These are phyloP conservation scores for Oxyria digyna DNA, from an alignment of 148 eudicot genomes.

Conservation along the genomic window DNA sequence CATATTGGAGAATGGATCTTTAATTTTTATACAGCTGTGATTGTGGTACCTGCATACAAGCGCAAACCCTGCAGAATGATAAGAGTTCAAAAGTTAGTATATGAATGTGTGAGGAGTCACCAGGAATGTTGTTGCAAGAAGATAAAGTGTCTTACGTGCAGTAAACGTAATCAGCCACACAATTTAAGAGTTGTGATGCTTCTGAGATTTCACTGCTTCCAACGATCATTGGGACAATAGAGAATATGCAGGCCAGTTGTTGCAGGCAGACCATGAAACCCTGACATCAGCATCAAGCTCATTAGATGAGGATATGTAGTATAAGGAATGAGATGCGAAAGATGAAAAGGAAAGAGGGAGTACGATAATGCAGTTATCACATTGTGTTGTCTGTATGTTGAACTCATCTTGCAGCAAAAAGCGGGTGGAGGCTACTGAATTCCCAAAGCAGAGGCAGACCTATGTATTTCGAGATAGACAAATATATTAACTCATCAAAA, in stretches of 20 bases:
- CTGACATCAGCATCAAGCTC: slow-evolving; percentile 15
- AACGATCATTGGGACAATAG: slow-evolving; percentile 18
- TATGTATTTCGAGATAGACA: slow-evolving; percentile 4
- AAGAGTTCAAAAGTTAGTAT: neutral
- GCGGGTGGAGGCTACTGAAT: slow-evolving; percentile 63
- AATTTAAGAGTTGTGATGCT: slow-evolving; percentile 21
- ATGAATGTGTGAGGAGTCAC: neutral
- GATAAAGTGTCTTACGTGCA: slow-evolving; percentile 19
- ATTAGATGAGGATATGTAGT: neutral
- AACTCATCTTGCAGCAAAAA: slow-evolving; percentile 69
- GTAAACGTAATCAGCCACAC: slow-evolving; percentile 18
- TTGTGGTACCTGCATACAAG: slow-evolving; percentile 29
- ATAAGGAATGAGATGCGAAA: neutral
- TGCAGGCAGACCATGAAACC: slow-evolving; percentile 59
- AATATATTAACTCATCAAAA: neutral
- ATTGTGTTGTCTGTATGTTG: slow-evolving; percentile 65
- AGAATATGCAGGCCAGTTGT: slow-evolving; percentile 55
- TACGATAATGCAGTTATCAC: slow-evolving; percentile 78
- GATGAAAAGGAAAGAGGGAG: slow-evolving; percentile 15
- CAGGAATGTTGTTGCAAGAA: neutral
- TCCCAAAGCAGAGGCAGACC: slow-evolving; percentile 39
- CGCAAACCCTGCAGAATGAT: slow-evolving; percentile 25
- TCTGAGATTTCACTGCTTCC: slow-evolving; percentile 23
- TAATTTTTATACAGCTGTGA: neutral
- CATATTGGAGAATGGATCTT: neutral